Evolutionary conservation across 306 rosid species (phyloP), one percentile per base, ranked within the genome.

Genomic region (Pueraria montana): DNA sequence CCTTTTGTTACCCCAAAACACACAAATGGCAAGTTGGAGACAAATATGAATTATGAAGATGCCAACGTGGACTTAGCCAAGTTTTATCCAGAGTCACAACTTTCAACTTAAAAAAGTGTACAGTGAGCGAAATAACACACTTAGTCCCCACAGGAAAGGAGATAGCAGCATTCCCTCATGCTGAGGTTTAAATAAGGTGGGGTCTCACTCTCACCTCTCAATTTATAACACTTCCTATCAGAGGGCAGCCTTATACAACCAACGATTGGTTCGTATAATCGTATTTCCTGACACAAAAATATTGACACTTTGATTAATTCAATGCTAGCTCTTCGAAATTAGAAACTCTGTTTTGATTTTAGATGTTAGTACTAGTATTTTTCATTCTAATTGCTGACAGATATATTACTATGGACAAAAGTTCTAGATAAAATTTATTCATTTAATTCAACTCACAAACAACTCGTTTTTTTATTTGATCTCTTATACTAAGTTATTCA

Each of bases 151-250:
- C 73, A 64, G 1, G 1, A 46, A 53, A 42, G 77, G 52, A 26
- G 21, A 53, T 69, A 1, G 20, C 40, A 32, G 20, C 76, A 75
- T 55, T 18, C 56, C 85, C 70, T 43, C 26, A 43, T 2, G 12
- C n/a, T 27, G 42, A 53, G 64, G 72, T 68, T 65, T 52, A 45
- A 42, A 20, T 48, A 27, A 10, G 34, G 85, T 82, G 71, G 80
- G 77, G 52, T 75, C 46, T 74, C 30, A 26, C 12, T 75, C 46
- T 74, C 30, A 26, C 12, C 52, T 53, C 68, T 55, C 67, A 20
- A 58, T 27, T 24, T 21, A 16, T 59, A 23, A 32, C 5, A 24
- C 82, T 30, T 56, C 32, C 49, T 48, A 56, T 53, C 67, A 75
- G 11, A 27, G 78, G 76, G 63, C 77, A 53, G 18, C 27, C 77